Evolutionary conservation across 129 eudicot species (phyloP), one percentile per base, ranked within the genome.

Genomic region (Rutidosis leptorrhynchoides): DNA sequence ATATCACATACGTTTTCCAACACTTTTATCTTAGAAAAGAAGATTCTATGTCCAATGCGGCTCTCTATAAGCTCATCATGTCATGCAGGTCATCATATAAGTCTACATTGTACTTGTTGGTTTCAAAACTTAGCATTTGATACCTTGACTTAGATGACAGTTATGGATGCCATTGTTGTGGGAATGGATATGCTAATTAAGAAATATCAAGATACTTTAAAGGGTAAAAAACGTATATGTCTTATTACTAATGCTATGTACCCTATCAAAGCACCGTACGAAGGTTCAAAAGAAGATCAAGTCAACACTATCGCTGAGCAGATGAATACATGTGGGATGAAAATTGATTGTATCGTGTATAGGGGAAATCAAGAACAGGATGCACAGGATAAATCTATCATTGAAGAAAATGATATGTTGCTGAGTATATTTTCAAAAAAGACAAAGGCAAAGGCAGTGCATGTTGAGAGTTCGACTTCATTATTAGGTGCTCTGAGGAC

Each of bases 141-240:
- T 68, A 30, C 92, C 96, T 93, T 89, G 77, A 93, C 90, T 26
- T 60, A 60, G n/a, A 22, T 52, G 24, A 24, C 72, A 93, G 99
- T 88, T 83, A 79, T 94, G 79, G 99, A 94, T 79, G 96, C 93
- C 35, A 81, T 94, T 72, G 87, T 94, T 80, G 99, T 94, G 54
- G 99, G 90, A 58, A 94, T 94, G 95, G 99, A 94, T 74, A 82
- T 94, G 90, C 83, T 94, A 62, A 86, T 94, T 55, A 94, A 89
- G 68, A 94, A 94, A 71, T 89, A 72, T 73, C 87, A 89, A 62
- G 81, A 76, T 28, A 86, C 96, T 12, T 78, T 78, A 27, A 93
- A 89, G 82, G 99, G 96, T 67, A 94, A 84, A 83, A 94, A 89
- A 65, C 97, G 97, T 46, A 78, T 94, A 20, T 89, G 95, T 79